These are phyloP conservation scores for Aspergillus pseudoglaucus DNA, from an alignment of 2,329 filamentous ascomycete species.

Conservation along the genomic window DNA sequence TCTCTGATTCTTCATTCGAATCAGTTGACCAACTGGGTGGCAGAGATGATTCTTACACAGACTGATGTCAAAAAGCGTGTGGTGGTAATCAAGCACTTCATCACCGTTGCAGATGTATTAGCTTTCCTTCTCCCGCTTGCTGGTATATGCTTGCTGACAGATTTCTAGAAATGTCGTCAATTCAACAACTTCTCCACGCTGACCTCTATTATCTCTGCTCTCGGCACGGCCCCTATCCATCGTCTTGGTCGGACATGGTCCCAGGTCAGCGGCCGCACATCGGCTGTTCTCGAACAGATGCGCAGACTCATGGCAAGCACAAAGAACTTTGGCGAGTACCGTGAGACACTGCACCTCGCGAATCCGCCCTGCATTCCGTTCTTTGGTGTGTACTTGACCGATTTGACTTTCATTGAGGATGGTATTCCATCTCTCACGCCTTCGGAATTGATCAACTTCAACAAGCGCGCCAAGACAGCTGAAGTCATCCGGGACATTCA, in stretches of 20 bases:
- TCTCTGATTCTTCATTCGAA: constrained; percentile 96
- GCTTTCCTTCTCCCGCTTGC: neutral
- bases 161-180: constrained; percentile 72
- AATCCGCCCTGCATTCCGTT: constrained; percentile 98
- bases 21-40: constrained; percentile 98
- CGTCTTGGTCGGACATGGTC: constrained; percentile 91
- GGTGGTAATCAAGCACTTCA: constrained; percentile 97
- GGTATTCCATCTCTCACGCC: constrained; percentile 96
- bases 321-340: constrained; percentile 96
- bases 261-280: constrained; percentile 80
- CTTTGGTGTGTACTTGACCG: constrained; percentile 94
- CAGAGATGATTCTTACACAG: constrained; percentile 96
- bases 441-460: constrained; percentile 95
- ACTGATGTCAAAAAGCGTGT: constrained; percentile 92
- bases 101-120: constrained; percentile 82
- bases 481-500: constrained; percentile 98
- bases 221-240: constrained; percentile 91
- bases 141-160: constrained; percentile 8
- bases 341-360: constrained; percentile 83
- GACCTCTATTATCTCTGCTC: constrained; percentile 93
- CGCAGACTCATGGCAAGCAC: constrained; percentile 91
- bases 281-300: constrained; percentile 78
- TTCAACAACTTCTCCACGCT: constrained; percentile 97
- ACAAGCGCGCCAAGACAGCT: constrained; percentile 94
- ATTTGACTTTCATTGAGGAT: constrained; percentile 97